Conservation (phyloP, 805 yeast species). For the Cyberlindnera xylosilytica region DNA sequence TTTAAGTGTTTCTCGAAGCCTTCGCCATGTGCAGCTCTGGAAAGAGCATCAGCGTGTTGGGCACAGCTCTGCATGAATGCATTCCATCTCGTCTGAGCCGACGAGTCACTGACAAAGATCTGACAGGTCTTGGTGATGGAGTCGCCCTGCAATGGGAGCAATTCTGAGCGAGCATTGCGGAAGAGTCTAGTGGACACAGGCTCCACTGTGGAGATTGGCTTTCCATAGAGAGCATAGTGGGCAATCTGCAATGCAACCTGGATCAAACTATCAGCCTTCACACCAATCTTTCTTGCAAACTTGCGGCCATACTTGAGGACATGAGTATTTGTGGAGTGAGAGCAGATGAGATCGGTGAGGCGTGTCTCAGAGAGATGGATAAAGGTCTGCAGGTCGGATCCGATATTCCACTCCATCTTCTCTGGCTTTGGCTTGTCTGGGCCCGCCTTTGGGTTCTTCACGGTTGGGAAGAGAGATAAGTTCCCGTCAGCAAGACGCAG, state of each 20-base stretch:
- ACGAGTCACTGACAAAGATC: constrained; percentile 55
- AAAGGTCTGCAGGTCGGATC: constrained; percentile 35
- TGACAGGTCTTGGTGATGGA: constrained; percentile 51
- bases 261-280: constrained; percentile 85
- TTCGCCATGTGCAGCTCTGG: constrained; percentile 52
- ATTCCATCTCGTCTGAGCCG: constrained; percentile 44
- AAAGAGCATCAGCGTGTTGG: constrained; percentile 47
- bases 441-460: constrained; percentile 20
- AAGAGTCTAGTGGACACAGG: constrained; percentile 80
- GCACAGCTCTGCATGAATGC: constrained; percentile 48
- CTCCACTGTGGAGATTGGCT: constrained; percentile 83
- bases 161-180: constrained; percentile 66
- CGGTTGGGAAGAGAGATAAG: constrained; percentile 37
- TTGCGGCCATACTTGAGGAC: constrained; percentile 77
- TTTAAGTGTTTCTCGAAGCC: constrained; percentile 75
- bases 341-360: constrained; percentile 75
- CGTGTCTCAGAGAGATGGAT: constrained; percentile 87
- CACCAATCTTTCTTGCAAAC: constrained; percentile 73
- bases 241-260: constrained; percentile 90
- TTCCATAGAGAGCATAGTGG: constrained; percentile 87
- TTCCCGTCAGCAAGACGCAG: constrained; percentile 78
- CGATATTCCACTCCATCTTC: constrained; percentile 36
- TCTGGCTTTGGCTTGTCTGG: constrained; percentile 18
- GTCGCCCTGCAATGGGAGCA: constrained; percentile 62
- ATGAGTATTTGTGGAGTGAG: constrained; percentile 74